Evolutionary conservation across 169 alveolate genomes (phyloP), one percentile per base, ranked within the genome.

Genomic region (Plasmodium billcollinsi): DNA sequence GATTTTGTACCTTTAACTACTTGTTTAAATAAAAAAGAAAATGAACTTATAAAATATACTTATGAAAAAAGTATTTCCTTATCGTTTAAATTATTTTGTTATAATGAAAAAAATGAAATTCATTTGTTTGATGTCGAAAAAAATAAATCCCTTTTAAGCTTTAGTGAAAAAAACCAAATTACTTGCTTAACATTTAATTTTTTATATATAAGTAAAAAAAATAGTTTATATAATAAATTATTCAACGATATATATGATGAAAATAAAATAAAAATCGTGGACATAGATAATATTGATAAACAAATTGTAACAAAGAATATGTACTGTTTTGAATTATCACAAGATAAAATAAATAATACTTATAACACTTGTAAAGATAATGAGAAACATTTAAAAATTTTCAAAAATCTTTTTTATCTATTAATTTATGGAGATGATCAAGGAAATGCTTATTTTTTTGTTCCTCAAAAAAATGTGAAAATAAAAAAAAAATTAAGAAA

Each of bases 41-140:
- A 67, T 12, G 61, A 67, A 9, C 33, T 7, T 18, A 20, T 18
- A 24, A 7, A 62, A 24, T 18, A 7, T 7, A 15, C 49, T 15
- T 15, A 8, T 18, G 1, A 20, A 11, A 50, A 24, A 24, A 56
- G 9, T 14, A 15, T 1, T 29, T n/a, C n/a, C 54, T 6, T 24
- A 73, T 14, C 15, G n/a, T 29, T 5, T 6, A 11, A 67, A 6
- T 73, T 83, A 26, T 24, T 69, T 63, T 73, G 50, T 39, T 83
- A 69, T 49, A 83, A 83, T 20, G 91, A 83, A 4, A 83, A 83
- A 63, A 83, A 83, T 43, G 91, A 83, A 83, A 83, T 83, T 69
- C 85, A 62, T 49, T 29, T 83, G 26, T 83, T 69, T 39, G 69
- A 83, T 39, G 54, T 58, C 14, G 66, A 69, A 56, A 67, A 70